These are phyloP conservation scores for Metschnikowia koreensis DNA, from an alignment of 805 yeast genomes.

Conservation along the genomic window DNA sequence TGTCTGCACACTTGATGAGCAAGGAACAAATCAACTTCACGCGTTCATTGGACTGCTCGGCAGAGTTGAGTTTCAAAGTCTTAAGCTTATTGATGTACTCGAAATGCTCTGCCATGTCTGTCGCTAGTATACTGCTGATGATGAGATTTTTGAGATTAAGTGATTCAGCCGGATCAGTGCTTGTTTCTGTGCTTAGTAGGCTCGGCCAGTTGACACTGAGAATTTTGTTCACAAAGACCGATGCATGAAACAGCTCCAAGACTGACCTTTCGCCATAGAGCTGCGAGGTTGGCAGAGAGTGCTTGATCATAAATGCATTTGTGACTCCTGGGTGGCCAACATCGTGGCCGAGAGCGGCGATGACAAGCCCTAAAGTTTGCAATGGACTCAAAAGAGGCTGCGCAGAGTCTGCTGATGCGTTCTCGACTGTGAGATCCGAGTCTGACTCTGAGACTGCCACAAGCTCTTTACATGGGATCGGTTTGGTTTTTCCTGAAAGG, in stretches of 20 bases:
- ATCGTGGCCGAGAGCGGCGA: conserved; percentile 93
- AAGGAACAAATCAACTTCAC: conserved; percentile 56
- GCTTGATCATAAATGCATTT: conserved; percentile 60
- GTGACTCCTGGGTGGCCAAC: conserved; percentile 97
- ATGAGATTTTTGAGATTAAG: conserved; percentile 29
- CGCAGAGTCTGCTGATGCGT: background rate
- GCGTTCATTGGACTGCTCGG: conserved; percentile 22
- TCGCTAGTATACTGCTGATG: conserved; percentile 44
- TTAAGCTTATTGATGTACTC: conserved; percentile 60
- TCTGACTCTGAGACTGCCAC: conserved; percentile 4
- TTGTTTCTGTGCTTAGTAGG: conserved; percentile 33
- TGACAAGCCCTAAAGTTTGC: conserved; percentile 58
- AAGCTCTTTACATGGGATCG: conserved; percentile 5
- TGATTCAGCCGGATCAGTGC: conserved; percentile 26
- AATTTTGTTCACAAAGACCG: conserved; percentile 51
- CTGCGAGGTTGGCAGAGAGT: conserved; percentile 61
- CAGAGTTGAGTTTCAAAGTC: conserved; percentile 20
- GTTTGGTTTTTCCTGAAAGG: conserved; percentile 7
- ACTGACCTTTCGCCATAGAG: conserved; percentile 65
- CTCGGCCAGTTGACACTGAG: conserved; percentile 38
- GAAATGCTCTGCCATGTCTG: conserved; percentile 92
- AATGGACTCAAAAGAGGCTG: conserved; percentile 31
- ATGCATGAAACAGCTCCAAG: conserved; percentile 78
- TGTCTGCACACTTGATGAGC: conserved; percentile 91
- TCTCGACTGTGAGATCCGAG: background rate